Evolutionary conservation across 352 stramenopile species (phyloP).

Genomic region (Stephanocyclus meneghinianus): DNA sequence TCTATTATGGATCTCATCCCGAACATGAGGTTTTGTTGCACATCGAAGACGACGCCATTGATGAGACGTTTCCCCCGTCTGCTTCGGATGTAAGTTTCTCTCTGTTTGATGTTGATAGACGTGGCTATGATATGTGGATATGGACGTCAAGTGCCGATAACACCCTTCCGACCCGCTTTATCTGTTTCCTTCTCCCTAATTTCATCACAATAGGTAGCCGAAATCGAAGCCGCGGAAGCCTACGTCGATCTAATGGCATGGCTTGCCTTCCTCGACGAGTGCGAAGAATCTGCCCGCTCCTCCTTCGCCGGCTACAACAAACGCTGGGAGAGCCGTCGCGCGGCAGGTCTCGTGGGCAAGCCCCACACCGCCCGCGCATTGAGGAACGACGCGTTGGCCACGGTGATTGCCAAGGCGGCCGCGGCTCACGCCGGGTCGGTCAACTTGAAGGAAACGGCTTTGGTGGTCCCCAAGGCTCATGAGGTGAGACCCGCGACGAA

Average conservation of each 20-base stretch:
- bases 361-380: conserved; percentile 32
- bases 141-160: not conserved
- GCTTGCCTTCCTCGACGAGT: conserved; percentile 67
- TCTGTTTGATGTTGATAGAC: not conserved
- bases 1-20: conserved; percentile 40
- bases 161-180: not conserved
- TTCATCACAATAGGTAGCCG: conserved; percentile 57
- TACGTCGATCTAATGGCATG: conserved; percentile 71
- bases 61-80: conserved; percentile 54
- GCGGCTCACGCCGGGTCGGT: conserved; percentile 6
- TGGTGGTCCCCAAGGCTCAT: conserved; percentile 25
- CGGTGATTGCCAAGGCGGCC: not conserved
- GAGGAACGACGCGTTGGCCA: not conserved
- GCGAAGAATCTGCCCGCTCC: conserved; percentile 54
- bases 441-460: conserved; percentile 16
- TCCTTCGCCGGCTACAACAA: conserved; percentile 51
- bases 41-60: conserved; percentile 67
- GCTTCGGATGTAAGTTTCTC: conserved; percentile 32
- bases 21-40: conserved; percentile 59
- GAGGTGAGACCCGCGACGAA: conserved; percentile 17
- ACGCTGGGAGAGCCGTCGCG: conserved; percentile 64
- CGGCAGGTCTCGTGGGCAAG: conserved; percentile 49
- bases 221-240: conserved; percentile 68
- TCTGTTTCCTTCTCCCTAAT: conserved; percentile 16
- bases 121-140: not conserved